A percentile compares a stretch with the other conserved stretches of the same genome.
Evolutionary conservation across 2,329 filamentous ascomycete genomes (phyloP).

Genomic region (Clonostachys sp.): DNA sequence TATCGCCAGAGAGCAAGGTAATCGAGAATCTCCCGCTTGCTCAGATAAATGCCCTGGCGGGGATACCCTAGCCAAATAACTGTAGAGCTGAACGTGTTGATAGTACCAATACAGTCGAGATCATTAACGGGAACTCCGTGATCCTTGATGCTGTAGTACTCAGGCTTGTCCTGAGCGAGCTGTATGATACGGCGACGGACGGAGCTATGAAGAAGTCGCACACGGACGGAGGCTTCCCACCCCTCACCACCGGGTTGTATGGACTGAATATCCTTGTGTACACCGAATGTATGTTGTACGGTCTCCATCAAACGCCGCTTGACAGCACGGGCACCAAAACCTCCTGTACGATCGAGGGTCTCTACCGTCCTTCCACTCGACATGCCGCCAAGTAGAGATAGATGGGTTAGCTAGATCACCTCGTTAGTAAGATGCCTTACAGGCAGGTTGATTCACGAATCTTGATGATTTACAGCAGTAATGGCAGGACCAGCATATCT

Average conservation of each 20-base stretch:
- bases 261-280: conserved; percentile 58
- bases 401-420: conserved; percentile 44
- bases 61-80: conserved; percentile 67
- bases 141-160: conserved; percentile 54
- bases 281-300: conserved; percentile 70
- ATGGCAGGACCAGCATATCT: conserved; percentile 44
- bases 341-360: conserved; percentile 68
- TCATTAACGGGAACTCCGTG: conserved; percentile 68
- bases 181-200: conserved; percentile 59
- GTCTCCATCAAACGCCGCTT: conserved; percentile 62
- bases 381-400: conserved; percentile 66
- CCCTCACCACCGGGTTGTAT: conserved; percentile 63
- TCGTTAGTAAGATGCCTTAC: too few species aligned
- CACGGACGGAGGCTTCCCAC: conserved; percentile 55
- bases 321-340: conserved; percentile 65
- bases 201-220: conserved; percentile 60
- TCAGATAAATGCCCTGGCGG: conserved; percentile 65
- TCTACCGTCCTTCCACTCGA: conserved; percentile 70
- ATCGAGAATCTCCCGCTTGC: conserved; percentile 57
- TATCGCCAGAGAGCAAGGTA: conserved; percentile 75
- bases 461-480: too few species aligned
- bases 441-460: too few species aligned
- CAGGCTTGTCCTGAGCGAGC: conserved; percentile 44
- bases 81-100: conserved; percentile 63
- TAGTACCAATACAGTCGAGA: conserved; percentile 68